These are phyloP conservation scores for Microcos paniculata DNA, from an alignment of 345 rosid genomes.

Conservation along the genomic window DNA sequence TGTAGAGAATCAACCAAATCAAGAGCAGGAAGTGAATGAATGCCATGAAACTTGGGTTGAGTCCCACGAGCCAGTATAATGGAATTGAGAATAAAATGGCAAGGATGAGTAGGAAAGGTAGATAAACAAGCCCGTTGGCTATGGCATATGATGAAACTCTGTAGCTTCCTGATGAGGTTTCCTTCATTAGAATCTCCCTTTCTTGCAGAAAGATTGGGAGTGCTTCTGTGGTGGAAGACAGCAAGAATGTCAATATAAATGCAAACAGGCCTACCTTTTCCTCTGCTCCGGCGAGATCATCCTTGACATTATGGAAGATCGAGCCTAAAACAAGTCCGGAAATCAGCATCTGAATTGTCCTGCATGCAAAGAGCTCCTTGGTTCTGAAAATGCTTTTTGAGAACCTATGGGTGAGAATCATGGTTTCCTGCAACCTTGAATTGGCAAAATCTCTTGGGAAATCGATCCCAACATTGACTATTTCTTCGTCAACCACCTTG, in stretches of 20 bases:
- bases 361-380: constrained; percentile 77
- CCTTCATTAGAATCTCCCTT: constrained; percentile 87
- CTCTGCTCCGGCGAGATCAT: constrained; percentile 59
- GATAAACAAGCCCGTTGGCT: constrained; percentile 84
- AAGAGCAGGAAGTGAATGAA: constrained; percentile 70
- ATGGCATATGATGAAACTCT: constrained; percentile 85
- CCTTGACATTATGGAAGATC: constrained; percentile 62
- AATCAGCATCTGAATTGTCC: constrained; percentile 79
- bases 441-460: constrained; percentile 55
- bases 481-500: constrained; percentile 61
- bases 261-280: constrained; percentile 95
- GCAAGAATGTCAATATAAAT: constrained; percentile 77
- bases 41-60: constrained; percentile 62
- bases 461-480: constrained; percentile 34
- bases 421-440: constrained; percentile 63
- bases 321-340: constrained; percentile 90
- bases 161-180: constrained; percentile 84
- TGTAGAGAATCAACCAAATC: constrained; percentile 93
- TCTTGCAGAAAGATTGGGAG: constrained; percentile 90
- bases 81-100: constrained; percentile 72
- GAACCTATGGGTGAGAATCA: constrained; percentile 80
- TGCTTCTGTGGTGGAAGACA: constrained; percentile 85
- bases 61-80: constrained; percentile 85
- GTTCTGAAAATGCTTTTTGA: constrained; percentile 87
- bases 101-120: constrained; percentile 85